Evolutionary conservation across 2,329 filamentous ascomycete species (phyloP).

Genomic region (Bipolaris bicolor): DNA sequence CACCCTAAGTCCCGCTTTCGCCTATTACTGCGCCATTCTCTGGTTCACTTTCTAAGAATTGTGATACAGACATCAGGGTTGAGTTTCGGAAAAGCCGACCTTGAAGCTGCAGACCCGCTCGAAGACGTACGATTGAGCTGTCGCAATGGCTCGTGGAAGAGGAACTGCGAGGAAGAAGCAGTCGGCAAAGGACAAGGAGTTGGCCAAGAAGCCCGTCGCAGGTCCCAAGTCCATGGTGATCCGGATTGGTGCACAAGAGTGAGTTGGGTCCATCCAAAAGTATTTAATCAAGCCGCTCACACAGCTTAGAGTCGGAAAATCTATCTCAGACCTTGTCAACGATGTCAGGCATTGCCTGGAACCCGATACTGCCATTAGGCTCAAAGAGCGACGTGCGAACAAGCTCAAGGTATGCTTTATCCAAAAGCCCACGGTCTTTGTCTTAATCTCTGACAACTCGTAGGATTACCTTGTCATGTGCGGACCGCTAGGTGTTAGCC

Average conservation of each 20-base stretch:
- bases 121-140: constrained; percentile 9
- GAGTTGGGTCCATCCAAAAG: neutral
- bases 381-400: constrained; percentile 63
- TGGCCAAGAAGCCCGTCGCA: constrained; percentile 64
- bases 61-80: neutral
- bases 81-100: neutral
- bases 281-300: neutral
- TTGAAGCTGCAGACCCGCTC: constrained; percentile 1
- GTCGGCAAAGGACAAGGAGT: constrained; percentile 42
- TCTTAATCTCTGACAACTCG: constrained; percentile 77
- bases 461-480: constrained; percentile 96
- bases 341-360: constrained; percentile 96
- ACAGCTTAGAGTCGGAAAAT: constrained; percentile 70
- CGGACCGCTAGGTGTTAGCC: constrained; percentile 88
- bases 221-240: constrained; percentile 98
- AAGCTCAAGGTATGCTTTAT: constrained; percentile 14
- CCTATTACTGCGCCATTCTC: neutral
- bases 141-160: constrained; percentile 40
- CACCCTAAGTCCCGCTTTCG: neutral
- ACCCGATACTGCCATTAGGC: constrained; percentile 84
- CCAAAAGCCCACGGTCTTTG: constrained; percentile 56
- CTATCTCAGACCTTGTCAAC: constrained; percentile 86
- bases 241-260: constrained; percentile 87
- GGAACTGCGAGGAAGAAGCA: constrained; percentile 42
- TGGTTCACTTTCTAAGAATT: neutral